Percentiles rank a stretch among this genome's conserved stretches.
Evolutionary conservation across 192 early-diverging fungal genomes (phyloP).

Genomic region (Dispira simplex): DNA sequence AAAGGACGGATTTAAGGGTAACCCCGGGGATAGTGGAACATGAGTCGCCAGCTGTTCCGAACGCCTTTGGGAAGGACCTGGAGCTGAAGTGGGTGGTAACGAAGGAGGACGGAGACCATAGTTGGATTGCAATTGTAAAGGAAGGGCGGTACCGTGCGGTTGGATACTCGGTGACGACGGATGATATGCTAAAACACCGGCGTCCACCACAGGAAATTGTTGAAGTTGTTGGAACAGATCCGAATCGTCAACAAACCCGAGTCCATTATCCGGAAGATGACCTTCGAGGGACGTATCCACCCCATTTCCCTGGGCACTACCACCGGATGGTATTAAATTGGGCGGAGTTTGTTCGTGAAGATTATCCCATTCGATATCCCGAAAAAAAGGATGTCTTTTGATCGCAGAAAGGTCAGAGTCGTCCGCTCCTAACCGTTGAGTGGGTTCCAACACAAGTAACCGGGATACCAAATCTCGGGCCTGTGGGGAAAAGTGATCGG

Average conservation of each 20-base stretch:
- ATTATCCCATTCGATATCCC: conserved; percentile 54
- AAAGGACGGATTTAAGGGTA: too few relatives aligned
- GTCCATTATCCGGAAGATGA: background rate
- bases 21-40: too few relatives aligned
- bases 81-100: too few relatives aligned
- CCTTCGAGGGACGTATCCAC: too few relatives aligned
- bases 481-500: conserved; percentile 45
- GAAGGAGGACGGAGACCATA: background rate
- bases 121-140: background rate
- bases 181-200: background rate
- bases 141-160: background rate
- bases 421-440: conserved; percentile 40
- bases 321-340: conserved; percentile 9
- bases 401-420: conserved; percentile 38
- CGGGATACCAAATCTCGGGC: conserved; percentile 64
- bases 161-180: background rate
- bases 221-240: conserved; percentile 8
- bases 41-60: too few relatives aligned
- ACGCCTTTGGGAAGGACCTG: too few relatives aligned
- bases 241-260: background rate
- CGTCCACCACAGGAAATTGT: background rate
- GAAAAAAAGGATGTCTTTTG: conserved; percentile 68
- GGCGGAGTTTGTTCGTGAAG: conserved; percentile 38
- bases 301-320: too few relatives aligned
- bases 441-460: conserved; percentile 51